Conservation (phyloP, 2,329 filamentous ascomycete genomes). For the Didymella arachidicola region DNA sequence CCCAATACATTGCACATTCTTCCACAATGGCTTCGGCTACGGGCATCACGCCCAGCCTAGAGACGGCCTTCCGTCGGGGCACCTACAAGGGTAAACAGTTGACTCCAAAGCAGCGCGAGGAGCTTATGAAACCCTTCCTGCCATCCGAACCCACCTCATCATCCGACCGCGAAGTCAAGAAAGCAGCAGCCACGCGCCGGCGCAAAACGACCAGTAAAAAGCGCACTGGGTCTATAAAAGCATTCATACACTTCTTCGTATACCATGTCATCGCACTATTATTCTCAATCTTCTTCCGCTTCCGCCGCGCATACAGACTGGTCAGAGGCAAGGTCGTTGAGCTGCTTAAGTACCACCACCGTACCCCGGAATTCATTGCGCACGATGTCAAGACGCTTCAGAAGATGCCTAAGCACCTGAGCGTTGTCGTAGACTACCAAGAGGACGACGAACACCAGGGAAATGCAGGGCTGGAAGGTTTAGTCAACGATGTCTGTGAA, state of each 20-base stretch:
- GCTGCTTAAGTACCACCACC: slow-evolving; percentile 92
- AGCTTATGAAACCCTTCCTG: slow-evolving; percentile 61
- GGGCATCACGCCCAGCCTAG: slow-evolving; percentile 42
- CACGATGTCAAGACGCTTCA: slow-evolving; percentile 80
- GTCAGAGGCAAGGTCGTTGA: slow-evolving; percentile 79
- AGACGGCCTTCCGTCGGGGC: slow-evolving; percentile 45
- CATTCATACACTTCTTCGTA: slow-evolving; percentile 70
- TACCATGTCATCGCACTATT: slow-evolving; percentile 77
- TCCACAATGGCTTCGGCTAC: slow-evolving; percentile 44
- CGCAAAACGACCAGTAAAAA: slow-evolving; percentile 52
- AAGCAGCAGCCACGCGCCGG: slow-evolving; percentile 24
- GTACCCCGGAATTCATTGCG: slow-evolving; percentile 89
- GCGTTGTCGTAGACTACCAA: slow-evolving; percentile 80
- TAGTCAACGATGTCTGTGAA: slow-evolving; percentile 91
- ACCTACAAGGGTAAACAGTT: slow-evolving; percentile 53
- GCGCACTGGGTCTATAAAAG: slow-evolving; percentile 62
- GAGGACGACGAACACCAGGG: slow-evolving; percentile 66
- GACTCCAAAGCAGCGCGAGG: slow-evolving; percentile 58
- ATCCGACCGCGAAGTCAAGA: slow-evolving; percentile 21
- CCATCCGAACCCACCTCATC: slow-evolving; percentile 53
- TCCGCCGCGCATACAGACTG: slow-evolving; percentile 80
- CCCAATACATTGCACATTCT: slow-evolving; percentile 6
- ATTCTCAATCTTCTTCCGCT: slow-evolving; percentile 87
- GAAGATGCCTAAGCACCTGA: slow-evolving; percentile 83
- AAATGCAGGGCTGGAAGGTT: slow-evolving; percentile 76